Conservation (phyloP, 1,284 basidiomycete species). For the Tilletia caries region DNA sequence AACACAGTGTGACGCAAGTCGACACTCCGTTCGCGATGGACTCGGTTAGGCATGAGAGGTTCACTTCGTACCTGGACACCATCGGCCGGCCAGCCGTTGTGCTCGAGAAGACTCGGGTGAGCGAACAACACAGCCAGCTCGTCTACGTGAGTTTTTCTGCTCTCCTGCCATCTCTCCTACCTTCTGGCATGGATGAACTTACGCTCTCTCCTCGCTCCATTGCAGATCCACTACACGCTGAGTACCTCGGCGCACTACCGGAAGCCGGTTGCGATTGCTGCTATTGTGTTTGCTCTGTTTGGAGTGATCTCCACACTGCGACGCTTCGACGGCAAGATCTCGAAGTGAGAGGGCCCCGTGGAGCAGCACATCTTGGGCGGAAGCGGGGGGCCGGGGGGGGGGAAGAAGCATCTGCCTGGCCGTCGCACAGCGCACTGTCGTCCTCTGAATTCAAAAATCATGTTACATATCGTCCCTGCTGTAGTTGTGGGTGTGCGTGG, state of each 20-base stretch:
- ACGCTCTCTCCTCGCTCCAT: background rate
- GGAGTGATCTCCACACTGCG: constrained; percentile 22
- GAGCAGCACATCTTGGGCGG: too few relatives aligned
- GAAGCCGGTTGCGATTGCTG: constrained; percentile 31
- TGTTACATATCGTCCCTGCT: too few relatives aligned
- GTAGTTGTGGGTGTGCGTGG: too few relatives aligned
- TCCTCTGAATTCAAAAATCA: too few relatives aligned
- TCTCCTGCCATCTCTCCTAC: background rate
- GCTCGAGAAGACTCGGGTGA: constrained; percentile 57
- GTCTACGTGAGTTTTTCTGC: constrained; percentile 23
- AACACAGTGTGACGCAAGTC: constrained; percentile 69
- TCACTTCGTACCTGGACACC: constrained; percentile 90
- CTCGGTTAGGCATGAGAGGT: constrained; percentile 63
- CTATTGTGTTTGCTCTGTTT: constrained; percentile 22
- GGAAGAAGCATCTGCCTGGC: too few relatives aligned
- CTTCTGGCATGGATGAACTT: background rate
- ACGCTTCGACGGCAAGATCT: constrained; percentile 28
- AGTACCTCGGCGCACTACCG: constrained; percentile 25
- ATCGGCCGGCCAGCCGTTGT: constrained; percentile 75
- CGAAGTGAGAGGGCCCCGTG: too few relatives aligned
- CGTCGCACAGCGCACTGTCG: too few relatives aligned
- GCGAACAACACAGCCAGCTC: constrained; percentile 19
- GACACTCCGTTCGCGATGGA: constrained; percentile 73
- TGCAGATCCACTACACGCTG: constrained; percentile 34
- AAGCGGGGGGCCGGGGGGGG: too few relatives aligned